These are phyloP conservation scores for Auricularia heimuer DNA, from an alignment of 768 basidiomycete genomes.

Conservation along the genomic window DNA sequence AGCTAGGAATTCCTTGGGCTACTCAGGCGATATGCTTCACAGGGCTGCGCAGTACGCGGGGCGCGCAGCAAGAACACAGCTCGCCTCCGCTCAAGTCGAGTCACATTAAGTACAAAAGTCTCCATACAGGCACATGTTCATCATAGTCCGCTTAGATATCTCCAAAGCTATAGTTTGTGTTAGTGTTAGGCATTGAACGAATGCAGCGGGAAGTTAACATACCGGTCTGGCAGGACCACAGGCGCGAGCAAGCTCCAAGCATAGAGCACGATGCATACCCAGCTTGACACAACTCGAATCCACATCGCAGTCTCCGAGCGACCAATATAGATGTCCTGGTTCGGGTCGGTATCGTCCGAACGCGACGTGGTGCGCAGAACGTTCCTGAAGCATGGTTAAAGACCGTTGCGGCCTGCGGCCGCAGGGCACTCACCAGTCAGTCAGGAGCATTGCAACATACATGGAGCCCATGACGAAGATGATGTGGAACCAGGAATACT, in stretches of 20 bases:
- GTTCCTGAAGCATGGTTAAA: neutral
- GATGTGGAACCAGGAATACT: slow-evolving; percentile 99
- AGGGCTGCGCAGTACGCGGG: too few species aligned
- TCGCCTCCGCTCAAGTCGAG: too few species aligned
- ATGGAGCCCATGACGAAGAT: slow-evolving; percentile 93
- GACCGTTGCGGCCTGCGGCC: neutral
- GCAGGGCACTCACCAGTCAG: slow-evolving; percentile 71
- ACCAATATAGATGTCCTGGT: slow-evolving; percentile 80
- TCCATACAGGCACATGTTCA: too few species aligned
- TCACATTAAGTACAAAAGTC: slow-evolving; percentile 29
- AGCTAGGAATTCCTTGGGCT: too few species aligned
- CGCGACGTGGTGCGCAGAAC: slow-evolving; percentile 21
- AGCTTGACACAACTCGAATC: slow-evolving; percentile 95
- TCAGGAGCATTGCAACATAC: slow-evolving; percentile 96
- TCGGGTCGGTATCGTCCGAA: slow-evolving; percentile 37
- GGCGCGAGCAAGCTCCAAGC: slow-evolving; percentile 85
- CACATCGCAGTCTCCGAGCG: slow-evolving; percentile 97
- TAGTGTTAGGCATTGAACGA: too few species aligned
- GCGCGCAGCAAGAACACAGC: too few species aligned
- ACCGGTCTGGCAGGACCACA: slow-evolving; percentile 85
- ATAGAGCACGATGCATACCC: slow-evolving; percentile 83
- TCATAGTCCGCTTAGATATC: too few species aligned
- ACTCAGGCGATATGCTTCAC: too few species aligned
- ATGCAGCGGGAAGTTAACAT: too few species aligned
- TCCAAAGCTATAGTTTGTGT: too few species aligned